phyloP scores from a whole-genome alignment of 2,329 filamentous ascomycete species.

The Fusarium pininemorale region DNA sequence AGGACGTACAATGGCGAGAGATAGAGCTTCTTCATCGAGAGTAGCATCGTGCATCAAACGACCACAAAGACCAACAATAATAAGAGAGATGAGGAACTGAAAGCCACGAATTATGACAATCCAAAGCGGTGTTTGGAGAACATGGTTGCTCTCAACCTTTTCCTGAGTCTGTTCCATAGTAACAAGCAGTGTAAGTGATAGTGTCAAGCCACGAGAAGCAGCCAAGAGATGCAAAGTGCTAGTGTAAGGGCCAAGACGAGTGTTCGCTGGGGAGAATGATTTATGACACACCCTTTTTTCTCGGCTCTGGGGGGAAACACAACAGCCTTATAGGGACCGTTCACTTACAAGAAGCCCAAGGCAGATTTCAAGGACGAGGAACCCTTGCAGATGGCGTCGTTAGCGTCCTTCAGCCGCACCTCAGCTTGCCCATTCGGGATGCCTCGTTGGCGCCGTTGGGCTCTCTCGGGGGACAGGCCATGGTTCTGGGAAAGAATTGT shows the following conservation, averaged over 20 bases:
- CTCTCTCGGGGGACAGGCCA: background rate
- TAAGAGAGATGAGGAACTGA: conserved; percentile 54
- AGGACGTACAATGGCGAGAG: conserved; percentile 32
- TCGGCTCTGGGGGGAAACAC: background rate
- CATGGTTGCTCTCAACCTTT: conserved; percentile 29
- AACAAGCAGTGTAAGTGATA: background rate
- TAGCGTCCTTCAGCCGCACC: conserved; percentile 41
- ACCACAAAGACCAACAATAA: conserved; percentile 55
- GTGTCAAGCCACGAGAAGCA: background rate
- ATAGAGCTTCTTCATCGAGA: conserved; percentile 30
- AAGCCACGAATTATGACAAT: conserved; percentile 52
- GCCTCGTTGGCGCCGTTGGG: conserved; percentile 17
- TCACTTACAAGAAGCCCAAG: conserved; percentile 29
- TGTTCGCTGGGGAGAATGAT: background rate
- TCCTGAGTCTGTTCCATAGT: conserved; percentile 32
- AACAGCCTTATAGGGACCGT: conserved; percentile 5
- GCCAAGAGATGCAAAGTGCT: background rate
- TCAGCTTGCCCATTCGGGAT: conserved; percentile 19
- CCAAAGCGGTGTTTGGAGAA: conserved; percentile 56
- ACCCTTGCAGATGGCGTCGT: conserved; percentile 31
- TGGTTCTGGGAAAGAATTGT: background rate
- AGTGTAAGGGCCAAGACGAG: background rate
- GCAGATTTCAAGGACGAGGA: conserved; percentile 31
- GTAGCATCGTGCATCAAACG: conserved; percentile 48
- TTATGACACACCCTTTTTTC: background rate